Percentiles rank a stretch among this genome's conserved stretches.
These are phyloP conservation scores for Balakata baccata DNA, from an alignment of 345 rosid genomes.

Conservation along the genomic window DNA sequence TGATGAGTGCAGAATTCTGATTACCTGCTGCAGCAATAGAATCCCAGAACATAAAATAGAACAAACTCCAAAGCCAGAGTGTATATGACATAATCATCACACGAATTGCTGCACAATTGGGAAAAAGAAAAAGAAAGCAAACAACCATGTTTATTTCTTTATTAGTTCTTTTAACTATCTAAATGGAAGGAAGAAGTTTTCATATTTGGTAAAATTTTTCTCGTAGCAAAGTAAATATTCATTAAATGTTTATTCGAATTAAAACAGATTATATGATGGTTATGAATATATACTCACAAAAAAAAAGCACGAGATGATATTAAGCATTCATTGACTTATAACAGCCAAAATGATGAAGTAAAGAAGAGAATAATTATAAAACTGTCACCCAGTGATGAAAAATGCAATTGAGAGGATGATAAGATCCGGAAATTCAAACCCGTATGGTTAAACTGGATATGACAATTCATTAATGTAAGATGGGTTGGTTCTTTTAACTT, in stretches of 20 bases:
- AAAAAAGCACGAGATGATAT: not conserved
- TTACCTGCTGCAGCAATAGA: not conserved
- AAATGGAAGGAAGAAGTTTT: not conserved
- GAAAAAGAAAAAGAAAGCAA: not conserved
- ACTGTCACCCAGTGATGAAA: not conserved
- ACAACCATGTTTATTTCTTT: not conserved
- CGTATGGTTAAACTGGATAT: not conserved
- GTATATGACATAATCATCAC: too few species aligned
- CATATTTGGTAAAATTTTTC: not conserved
- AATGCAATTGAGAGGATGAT: not conserved
- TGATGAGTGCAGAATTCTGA: not conserved
- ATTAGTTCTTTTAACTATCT: not conserved
- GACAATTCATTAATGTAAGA: slow-evolving; percentile 1
- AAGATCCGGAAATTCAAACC: not conserved
- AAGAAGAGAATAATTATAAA: not conserved
- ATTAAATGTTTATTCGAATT: not conserved
- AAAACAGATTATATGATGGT: not conserved
- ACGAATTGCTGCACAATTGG: slow-evolving; percentile 2
- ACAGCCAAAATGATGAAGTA: not conserved
- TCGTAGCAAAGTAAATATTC: not conserved
- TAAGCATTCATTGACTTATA: not conserved
- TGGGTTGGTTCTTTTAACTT: too few species aligned
- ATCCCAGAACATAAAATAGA: not conserved
- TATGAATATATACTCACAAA: too few species aligned
- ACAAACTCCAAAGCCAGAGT: not conserved